phyloP scores from a whole-genome alignment of 2,329 filamentous ascomycete genomes.

The Neonectria hederae region DNA sequence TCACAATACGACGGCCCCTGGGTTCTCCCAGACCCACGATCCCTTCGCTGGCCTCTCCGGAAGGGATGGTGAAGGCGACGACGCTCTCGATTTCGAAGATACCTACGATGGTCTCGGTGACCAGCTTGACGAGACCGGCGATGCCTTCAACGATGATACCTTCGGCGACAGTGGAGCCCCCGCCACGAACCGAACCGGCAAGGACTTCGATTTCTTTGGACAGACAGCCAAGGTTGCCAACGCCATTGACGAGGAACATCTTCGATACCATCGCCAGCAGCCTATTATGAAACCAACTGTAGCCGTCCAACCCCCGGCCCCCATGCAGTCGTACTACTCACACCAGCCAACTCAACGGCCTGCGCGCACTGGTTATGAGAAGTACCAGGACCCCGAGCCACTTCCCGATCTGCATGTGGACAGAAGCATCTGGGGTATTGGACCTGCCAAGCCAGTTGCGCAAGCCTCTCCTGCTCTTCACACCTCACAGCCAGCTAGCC shows the following conservation, averaged over 20 bases:
- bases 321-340: constrained; percentile 46
- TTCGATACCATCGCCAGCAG: constrained; percentile 81
- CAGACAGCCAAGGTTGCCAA: constrained; percentile 87
- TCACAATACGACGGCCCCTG: constrained; percentile 75
- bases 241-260: constrained; percentile 90
- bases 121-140: constrained; percentile 88
- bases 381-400: constrained; percentile 84
- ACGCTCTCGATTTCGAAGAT: constrained; percentile 85
- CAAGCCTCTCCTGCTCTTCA: constrained; percentile 45
- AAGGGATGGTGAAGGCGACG: constrained; percentile 67
- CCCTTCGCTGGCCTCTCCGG: constrained; percentile 86
- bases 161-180: constrained; percentile 66
- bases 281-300: constrained; percentile 57
- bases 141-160: constrained; percentile 97
- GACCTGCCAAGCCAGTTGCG: constrained; percentile 59
- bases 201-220: constrained; percentile 97
- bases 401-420: constrained; percentile 93
- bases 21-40: constrained; percentile 85
- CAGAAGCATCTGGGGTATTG: constrained; percentile 89
- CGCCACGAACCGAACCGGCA: constrained; percentile 70
- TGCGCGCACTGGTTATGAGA: constrained; percentile 86
- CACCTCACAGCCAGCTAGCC: constrained; percentile 49
- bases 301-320: constrained; percentile 49
- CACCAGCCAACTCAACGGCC: constrained; percentile 47
- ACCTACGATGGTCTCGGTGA: constrained; percentile 96